Evolutionary conservation across 345 rosid species (phyloP), one percentile per base, ranked within the genome.

Genomic region (Passiflora organensis): DNA sequence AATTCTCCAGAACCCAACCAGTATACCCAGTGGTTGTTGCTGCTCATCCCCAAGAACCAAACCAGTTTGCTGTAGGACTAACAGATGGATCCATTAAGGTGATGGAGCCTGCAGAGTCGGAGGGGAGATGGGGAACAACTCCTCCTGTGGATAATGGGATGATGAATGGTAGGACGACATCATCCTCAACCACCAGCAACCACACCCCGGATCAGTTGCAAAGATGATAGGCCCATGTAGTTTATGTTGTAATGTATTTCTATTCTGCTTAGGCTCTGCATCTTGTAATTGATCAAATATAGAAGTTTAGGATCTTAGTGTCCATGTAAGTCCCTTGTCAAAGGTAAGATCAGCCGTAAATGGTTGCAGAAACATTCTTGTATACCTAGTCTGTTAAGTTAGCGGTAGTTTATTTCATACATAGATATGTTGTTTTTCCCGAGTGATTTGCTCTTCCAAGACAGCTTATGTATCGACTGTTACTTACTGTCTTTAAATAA

Each of bases 181-280:
- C 97, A 1, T 85, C 97, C 9, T 82, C 96, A 5, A 81, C 84
- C 2, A 76, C 86, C 41, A 82, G 90, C 81, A 85, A 79, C 82
- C 89, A 85, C 78, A 71, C 87, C 13, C 77, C 81, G 0, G 94
- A 87, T 70, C 89, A 74, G 56, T 59, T 80, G 22, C 87, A 80
- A 47, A 81, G 91, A 78, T 85, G 73, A 87, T 62, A 55, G 41
- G 23, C 8, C 37, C 60, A n/a, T 60, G 60, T 53, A 43, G n/a
- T n/a, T n/a, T n/a, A n/a, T n/a, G n/a, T n/a, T 25, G 21, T 34
- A 34, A 32, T 22, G n/a, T n/a, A n/a, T 48, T 51, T 28, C 5
- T 51, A 12, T 17, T 10, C 24, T 32, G 54, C 28, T 41, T 52
- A 64, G 42, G 56, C n/a, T n/a, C 47, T 55, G 55, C 48, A 53